Base-by-base conservation (phyloP, 1,139 yeast genomes). In the Wickerhamomyces sp. region DNA sequence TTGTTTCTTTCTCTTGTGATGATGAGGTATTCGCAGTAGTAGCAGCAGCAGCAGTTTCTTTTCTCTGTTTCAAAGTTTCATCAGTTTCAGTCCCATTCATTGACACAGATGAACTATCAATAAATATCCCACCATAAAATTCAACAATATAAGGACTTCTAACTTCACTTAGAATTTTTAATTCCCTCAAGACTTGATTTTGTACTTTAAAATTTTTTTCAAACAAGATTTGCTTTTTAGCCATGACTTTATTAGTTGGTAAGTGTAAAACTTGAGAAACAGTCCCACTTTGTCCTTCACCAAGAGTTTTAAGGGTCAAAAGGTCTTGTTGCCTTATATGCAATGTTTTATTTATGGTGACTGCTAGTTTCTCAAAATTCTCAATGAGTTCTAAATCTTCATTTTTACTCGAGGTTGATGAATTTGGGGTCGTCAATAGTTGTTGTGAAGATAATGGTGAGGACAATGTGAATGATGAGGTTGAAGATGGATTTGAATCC, bases 231-330 rank as follows among this genome's bases (percentile, higher is more conserved):
- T 82, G 80, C 61, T 93, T 93, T 55, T 88, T 83, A 14, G 99
- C 99, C 90, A 94, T 88, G 37, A 85, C 78, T 46, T 81, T 82
- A 52, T 91, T 89, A 6, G 93, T 82, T 15, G 98, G 97, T 4
- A 87, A 75, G 65, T 93, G 99, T 45, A 89, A 68, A 13, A 90
- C 94, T 61, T 90, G 89, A 44, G 88, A 75, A 4, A 93, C 99
- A 1, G 90, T 82, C 3, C 99, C 99, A 13, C 96, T 89, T 62
- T 89, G 91, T 8, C 99, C 99, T 32, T 89, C 76, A 10, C 99
- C 99, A 47, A 93, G 73, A 52, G 81, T 83, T 50, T 87, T 83
- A 45, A 93, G 65, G 30, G 82, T 79, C 26, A 89, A 77, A 39
- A 94, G 68, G 60, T 93, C 97, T 40, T 79, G 78, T 50, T 75